phyloP scores from a whole-genome alignment of 768 basidiomycete genomes.

The Lyophyllum semitale region DNA sequence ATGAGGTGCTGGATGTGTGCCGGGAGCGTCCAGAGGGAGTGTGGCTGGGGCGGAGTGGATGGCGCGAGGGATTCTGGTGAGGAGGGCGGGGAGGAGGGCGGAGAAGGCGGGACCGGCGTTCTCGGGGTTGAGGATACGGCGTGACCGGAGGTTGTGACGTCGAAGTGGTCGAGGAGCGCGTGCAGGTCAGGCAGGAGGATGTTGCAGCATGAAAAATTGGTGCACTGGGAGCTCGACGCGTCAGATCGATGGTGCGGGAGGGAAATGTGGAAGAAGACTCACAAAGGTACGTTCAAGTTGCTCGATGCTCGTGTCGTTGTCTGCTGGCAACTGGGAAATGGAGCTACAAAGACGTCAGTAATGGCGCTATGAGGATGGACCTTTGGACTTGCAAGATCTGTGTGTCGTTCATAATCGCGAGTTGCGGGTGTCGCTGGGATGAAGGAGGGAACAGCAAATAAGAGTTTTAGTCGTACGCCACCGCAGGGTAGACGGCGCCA shows the following conservation, averaged over 20 bases:
- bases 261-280: not conserved
- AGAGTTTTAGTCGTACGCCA: constrained; percentile 9
- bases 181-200: constrained; percentile 43
- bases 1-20: not conserved
- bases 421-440: not conserved
- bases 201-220: constrained; percentile 47
- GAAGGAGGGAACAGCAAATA: constrained; percentile 1
- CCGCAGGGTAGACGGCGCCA: constrained; percentile 12
- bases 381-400: constrained; percentile 7
- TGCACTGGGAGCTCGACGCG: constrained; percentile 12
- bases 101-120: not conserved
- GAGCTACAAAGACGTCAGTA: not conserved
- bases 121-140: constrained; percentile 15
- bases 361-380: too few species aligned
- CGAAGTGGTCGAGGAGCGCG: constrained; percentile 47
- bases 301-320: constrained; percentile 12
- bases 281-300: constrained; percentile 20
- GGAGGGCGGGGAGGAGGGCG: constrained; percentile 4
- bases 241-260: not conserved
- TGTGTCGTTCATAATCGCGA: constrained; percentile 1
- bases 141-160: constrained; percentile 12
- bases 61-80: constrained; percentile 8
- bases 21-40: not conserved
- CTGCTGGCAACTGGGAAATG: not conserved
- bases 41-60: not conserved